Conservation (phyloP, 805 yeast species). For the Hanseniaspora thailandica region DNA sequence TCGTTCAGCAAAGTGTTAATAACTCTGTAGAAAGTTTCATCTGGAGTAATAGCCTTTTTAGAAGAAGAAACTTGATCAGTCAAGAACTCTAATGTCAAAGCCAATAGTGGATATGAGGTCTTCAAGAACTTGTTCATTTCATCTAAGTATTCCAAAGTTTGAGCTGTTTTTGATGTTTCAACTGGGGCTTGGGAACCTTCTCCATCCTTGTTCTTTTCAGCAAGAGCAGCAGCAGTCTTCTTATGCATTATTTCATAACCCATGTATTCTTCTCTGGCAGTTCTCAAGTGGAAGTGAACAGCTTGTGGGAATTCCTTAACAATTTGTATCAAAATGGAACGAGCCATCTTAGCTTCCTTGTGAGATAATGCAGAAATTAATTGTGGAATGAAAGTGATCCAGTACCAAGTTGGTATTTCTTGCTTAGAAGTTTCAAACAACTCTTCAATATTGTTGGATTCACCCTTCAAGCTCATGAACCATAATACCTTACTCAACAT, state of each 20-base stretch:
- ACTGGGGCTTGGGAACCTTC: constrained; percentile 11
- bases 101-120: constrained; percentile 89
- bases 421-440: constrained; percentile 90
- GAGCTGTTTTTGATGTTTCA: constrained; percentile 31
- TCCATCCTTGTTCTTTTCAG: constrained; percentile 12
- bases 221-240: constrained; percentile 21
- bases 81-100: constrained; percentile 82
- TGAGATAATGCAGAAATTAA: constrained; percentile 79
- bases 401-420: constrained; percentile 97
- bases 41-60: constrained; percentile 74
- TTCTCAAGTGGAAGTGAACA: constrained; percentile 84
- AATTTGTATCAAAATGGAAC: constrained; percentile 76
- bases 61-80: constrained; percentile 92
- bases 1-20: constrained; percentile 87
- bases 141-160: constrained; percentile 87
- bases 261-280: constrained; percentile 87
- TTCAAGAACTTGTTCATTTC: constrained; percentile 91
- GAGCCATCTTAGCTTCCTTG: constrained; percentile 78
- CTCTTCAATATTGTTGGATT: constrained; percentile 62
- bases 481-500: constrained; percentile 81
- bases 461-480: constrained; percentile 85
- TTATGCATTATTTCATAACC: constrained; percentile 42
- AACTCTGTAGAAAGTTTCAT: constrained; percentile 89
- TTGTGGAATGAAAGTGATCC: constrained; percentile 96
- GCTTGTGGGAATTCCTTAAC: constrained; percentile 98